Percentiles rank a stretch among this genome's conserved stretches.
phyloP scores from a whole-genome alignment of 768 basidiomycete species.

The Lentinula detonsa region DNA sequence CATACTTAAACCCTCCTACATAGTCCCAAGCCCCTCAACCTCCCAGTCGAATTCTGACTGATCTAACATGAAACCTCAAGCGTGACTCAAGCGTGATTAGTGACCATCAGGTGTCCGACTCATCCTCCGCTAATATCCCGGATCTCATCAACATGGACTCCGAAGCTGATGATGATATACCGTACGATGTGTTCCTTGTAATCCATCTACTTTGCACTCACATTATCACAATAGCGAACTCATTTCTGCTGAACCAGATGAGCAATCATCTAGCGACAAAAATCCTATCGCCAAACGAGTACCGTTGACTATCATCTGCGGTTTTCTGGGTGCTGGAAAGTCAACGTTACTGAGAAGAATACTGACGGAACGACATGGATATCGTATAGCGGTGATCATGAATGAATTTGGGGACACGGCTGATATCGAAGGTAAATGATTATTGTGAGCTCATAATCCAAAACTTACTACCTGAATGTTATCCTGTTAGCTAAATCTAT shows the following conservation, averaged over 20 bases:
- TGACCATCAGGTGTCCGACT: too few species aligned
- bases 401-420: constrained; percentile 97
- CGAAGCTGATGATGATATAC: constrained; percentile 47
- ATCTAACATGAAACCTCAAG: too few species aligned
- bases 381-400: constrained; percentile 96
- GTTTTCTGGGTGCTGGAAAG: constrained; percentile 93
- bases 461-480: background rate
- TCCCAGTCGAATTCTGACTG: too few species aligned
- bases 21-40: too few species aligned
- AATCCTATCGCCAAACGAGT: constrained; percentile 29
- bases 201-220: constrained; percentile 4
- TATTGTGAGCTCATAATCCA: constrained; percentile 27
- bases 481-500: constrained; percentile 68
- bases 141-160: constrained; percentile 30
- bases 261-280: background rate
- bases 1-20: too few species aligned
- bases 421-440: constrained; percentile 18
- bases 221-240: constrained; percentile 11
- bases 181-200: constrained; percentile 30
- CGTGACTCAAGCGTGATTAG: too few species aligned
- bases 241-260: constrained; percentile 19
- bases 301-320: constrained; percentile 91
- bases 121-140: too few species aligned
- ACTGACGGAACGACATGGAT: constrained; percentile 89
- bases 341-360: constrained; percentile 90